A percentile compares a stretch with the other conserved stretches of the same genome.
Conservation (phyloP, 2,329 filamentous ascomycete genomes). For the Macroventuria anomochaeta region DNA sequence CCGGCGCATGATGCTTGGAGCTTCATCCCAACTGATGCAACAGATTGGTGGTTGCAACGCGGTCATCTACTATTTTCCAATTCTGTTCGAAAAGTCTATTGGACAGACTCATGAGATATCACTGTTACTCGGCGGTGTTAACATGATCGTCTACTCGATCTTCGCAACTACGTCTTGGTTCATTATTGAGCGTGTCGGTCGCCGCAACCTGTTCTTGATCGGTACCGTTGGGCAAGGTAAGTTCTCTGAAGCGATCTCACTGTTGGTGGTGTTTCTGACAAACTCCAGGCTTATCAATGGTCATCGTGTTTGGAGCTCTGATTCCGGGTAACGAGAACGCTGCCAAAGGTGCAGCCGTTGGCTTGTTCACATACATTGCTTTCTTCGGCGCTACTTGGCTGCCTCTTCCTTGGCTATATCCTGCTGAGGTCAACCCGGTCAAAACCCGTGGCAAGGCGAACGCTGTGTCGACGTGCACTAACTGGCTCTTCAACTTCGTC, state of each 20-base stretch:
- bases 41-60: constrained; percentile 47
- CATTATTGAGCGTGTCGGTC: constrained; percentile 67
- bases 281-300: constrained; percentile 58
- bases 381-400: constrained; percentile 70
- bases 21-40: constrained; percentile 52
- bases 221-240: constrained; percentile 55
- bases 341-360: constrained; percentile 60
- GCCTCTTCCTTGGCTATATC: constrained; percentile 64
- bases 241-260: too few species aligned
- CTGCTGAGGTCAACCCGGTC: constrained; percentile 59
- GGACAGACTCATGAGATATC: constrained; percentile 52
- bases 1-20: constrained; percentile 67
- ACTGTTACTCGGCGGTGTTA: constrained; percentile 55
- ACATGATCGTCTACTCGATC: constrained; percentile 63
- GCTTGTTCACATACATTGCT: constrained; percentile 70
- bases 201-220: constrained; percentile 52
- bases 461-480: constrained; percentile 58
- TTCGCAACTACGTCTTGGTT: constrained; percentile 68
- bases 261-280: background rate
- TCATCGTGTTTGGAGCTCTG: constrained; percentile 48
- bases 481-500: constrained; percentile 60
- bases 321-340: constrained; percentile 43
- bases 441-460: constrained; percentile 62
- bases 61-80: constrained; percentile 54
- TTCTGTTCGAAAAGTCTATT: constrained; percentile 59